Percentiles rank a stretch among this genome's conserved stretches.
phyloP scores from a whole-genome alignment of 1,284 basidiomycete genomes.

The Gymnopus androsaceus region DNA sequence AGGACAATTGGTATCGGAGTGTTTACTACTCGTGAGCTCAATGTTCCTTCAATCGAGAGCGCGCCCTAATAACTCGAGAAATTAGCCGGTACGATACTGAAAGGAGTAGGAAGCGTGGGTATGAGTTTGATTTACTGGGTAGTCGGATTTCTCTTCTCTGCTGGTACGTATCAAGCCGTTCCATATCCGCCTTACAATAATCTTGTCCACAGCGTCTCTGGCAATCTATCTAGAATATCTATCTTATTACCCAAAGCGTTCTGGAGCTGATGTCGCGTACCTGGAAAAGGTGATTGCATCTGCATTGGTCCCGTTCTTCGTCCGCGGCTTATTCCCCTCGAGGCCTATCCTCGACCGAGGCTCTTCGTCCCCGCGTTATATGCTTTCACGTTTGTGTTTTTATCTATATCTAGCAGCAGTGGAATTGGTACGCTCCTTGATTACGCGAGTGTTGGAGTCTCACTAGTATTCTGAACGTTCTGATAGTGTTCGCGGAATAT shows the following conservation, averaged over 20 bases:
- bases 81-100: neutral
- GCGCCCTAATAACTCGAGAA: neutral
- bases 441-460: neutral
- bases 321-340: neutral
- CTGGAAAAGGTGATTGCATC: neutral
- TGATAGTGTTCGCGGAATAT: neutral
- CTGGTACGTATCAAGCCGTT: neutral
- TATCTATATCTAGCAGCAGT: neutral
- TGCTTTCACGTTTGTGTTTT: neutral
- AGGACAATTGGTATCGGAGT: neutral
- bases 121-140: neutral
- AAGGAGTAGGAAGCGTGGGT: neutral
- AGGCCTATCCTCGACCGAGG: constrained; percentile 1
- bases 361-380: neutral
- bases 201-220: neutral
- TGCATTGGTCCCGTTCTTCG: neutral
- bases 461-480: neutral
- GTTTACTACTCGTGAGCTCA: neutral
- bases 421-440: neutral
- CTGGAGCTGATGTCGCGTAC: neutral
- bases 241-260: constrained; percentile 2
- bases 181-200: neutral
- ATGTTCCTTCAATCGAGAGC: neutral
- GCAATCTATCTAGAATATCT: neutral
- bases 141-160: neutral